Conservation (phyloP, 106 monocot genomes). For the Cymbidium sinense region DNA sequence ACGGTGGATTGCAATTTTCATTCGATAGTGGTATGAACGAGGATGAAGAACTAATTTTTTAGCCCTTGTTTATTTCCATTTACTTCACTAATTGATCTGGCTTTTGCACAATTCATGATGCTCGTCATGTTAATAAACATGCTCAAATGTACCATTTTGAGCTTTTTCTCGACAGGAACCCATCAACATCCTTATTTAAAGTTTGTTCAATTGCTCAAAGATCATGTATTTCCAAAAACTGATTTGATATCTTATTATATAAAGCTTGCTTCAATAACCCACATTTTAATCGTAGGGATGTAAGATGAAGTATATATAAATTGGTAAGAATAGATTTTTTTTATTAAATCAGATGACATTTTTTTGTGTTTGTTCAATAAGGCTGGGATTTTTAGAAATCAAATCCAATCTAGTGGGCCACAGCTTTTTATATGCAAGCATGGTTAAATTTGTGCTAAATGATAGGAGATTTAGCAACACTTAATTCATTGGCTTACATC, state of each 20-base stretch:
- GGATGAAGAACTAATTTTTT: not conserved
- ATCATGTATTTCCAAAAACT: not conserved
- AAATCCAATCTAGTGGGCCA: not conserved
- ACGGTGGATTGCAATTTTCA: not conserved
- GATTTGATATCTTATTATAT: not conserved
- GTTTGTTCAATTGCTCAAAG: not conserved
- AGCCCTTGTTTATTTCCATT: not conserved
- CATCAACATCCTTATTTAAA: not conserved
- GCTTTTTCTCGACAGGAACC: not conserved
- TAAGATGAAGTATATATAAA: not conserved
- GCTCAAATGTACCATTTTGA: not conserved
- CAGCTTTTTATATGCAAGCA: not conserved
- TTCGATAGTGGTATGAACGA: not conserved
- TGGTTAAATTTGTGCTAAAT: not conserved
- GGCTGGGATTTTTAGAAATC: not conserved
- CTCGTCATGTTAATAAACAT: not conserved
- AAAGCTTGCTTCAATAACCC: not conserved
- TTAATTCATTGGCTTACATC: not conserved
- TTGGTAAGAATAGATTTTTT: not conserved
- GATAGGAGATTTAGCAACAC: not conserved
- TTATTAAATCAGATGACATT: not conserved
- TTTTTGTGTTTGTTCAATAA: not conserved
- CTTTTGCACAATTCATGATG: not conserved
- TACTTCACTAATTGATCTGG: not conserved
- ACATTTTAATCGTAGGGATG: not conserved